Base-by-base conservation (phyloP, 2,329 filamentous ascomycete genomes). In the Cercospora zeae-maydis region DNA sequence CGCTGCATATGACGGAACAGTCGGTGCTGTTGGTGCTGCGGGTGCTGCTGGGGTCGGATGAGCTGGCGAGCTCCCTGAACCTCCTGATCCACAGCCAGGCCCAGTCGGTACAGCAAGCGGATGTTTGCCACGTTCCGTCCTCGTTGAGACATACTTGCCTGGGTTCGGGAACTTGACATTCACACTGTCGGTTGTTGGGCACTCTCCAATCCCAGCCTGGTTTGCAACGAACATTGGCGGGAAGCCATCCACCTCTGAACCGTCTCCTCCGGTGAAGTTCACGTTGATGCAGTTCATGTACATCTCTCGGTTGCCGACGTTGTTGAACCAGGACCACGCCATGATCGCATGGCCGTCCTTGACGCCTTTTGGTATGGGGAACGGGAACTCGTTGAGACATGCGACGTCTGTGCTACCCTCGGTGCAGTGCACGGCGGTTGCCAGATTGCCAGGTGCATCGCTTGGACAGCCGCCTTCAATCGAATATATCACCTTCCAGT, bases 301-400 rank as follows among this genome's bases (percentile, higher is more conserved):
- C 83, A 96, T 92, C 75, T 98, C 95, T 0, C 93, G 88, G 80
- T 96, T 96, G 2, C 95, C 95, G 9, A 96, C 73, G 63, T 89
- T 89, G 78, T 98, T 98, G 78, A 96, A 86, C 95, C 95, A 98
- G 0, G 92, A 92, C 92, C 93, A 98, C 0, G 91, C 91, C 4
- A 98, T 81, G 0, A 88, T 90, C 27, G 90, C 93, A 42, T 92
- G 84, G 3, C 93, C 95, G 1, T 87, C 79, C 8, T 88, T 85
- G 52, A 97, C 83, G 21, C 87, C 84, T 0, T 82, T 75, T 0
- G 93, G 93, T 5, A 97, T 86, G 0, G 78, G 84, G 78, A 88
- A 96, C 31, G 85, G 78, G 76, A 90, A 95, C 0, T 78, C 80
- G 72, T 82, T 82, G n/a, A 75, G 66, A 56, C 75, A 76, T 11